Conservation (phyloP, 2,329 filamentous ascomycete genomes). For the Rhexocercosporidium sp. region DNA sequence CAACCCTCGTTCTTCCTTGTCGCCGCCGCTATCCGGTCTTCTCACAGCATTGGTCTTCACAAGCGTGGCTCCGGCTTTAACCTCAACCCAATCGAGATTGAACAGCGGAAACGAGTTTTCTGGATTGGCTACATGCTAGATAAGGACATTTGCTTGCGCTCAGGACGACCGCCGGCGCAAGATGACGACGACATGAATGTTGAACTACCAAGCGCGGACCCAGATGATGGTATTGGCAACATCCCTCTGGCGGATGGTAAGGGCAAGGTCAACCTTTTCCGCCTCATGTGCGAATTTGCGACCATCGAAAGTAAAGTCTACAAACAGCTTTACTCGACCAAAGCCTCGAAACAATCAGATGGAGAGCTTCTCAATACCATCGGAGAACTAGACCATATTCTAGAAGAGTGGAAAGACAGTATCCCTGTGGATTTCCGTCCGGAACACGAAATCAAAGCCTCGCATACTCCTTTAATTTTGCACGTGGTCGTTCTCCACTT, state of each 20-base stretch:
- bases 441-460: conserved; percentile 93
- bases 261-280: conserved; percentile 93
- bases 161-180: conserved; percentile 73
- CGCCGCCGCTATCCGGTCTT: conserved; percentile 85
- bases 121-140: conserved; percentile 79
- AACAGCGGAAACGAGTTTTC: conserved; percentile 82
- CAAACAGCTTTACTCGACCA: conserved; percentile 89
- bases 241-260: conserved; percentile 89
- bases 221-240: conserved; percentile 90
- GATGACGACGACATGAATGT: conserved; percentile 93
- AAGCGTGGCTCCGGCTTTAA: conserved; percentile 93
- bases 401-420: conserved; percentile 95
- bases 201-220: conserved; percentile 89
- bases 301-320: conserved; percentile 95
- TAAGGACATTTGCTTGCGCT: conserved; percentile 75
- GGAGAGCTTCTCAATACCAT: conserved; percentile 95
- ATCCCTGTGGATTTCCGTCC: conserved; percentile 97
- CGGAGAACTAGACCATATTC: conserved; percentile 84
- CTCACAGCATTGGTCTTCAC: conserved; percentile 94
- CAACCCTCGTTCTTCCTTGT: conserved; percentile 93
- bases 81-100: conserved; percentile 89
- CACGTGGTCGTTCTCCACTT: conserved; percentile 96
- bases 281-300: conserved; percentile 89
- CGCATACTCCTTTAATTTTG: conserved; percentile 89
- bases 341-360: conserved; percentile 88